Base-by-base conservation (phyloP, 495 filamentous ascomycete species). In the Chaetomium tenue region DNA sequence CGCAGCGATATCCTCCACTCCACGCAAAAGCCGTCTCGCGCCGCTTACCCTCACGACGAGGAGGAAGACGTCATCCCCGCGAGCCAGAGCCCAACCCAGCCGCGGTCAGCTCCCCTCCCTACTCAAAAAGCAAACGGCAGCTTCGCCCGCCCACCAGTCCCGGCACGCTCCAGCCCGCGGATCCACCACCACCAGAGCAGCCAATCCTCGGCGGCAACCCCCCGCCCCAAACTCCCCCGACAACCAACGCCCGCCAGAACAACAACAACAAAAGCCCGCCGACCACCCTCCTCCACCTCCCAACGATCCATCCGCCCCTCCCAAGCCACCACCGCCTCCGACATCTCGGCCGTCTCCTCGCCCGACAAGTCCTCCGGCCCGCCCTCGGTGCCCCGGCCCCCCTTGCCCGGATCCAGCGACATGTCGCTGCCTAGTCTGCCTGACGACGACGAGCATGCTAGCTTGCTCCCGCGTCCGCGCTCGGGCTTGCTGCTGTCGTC, bases 241-340 rank as follows among this genome's bases (percentile, higher is more conserved):
- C 42, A 54, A 20, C 16, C 30, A 33, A 33, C 30, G 3, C 30
- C 30, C 30, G 3, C 30, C 30, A 3, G 30, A 37, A 20, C 42
- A 47, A 22, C 58, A 53, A 22, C 40, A 25, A 30, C 47, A 33
- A 18, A 30, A 25, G 23, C 47, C 42, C 22, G 59, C 50, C 61
- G 1, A 56, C 12, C 11, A 4, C 55, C 15, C 30, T 20, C 60
- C 58, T 23, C 37, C 42, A 53, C 46, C 46, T 16, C 26, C 30
- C 37, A 60, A 40, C 8, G 18, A 40, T 48, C 33, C 15, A 62
- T 79, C 37, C 72, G 73, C 2, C 68, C 76, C 1, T 82, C 80
- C 5, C 79, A 82, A 58, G 80, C 80, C 20, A 80, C 78, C 0
- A 81, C 80, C 12, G 80, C 76, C 33, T 77, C 74, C 56, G 62